Evolutionary conservation across 306 rosid genomes (phyloP).

Genomic region (Biancaea sappan): DNA sequence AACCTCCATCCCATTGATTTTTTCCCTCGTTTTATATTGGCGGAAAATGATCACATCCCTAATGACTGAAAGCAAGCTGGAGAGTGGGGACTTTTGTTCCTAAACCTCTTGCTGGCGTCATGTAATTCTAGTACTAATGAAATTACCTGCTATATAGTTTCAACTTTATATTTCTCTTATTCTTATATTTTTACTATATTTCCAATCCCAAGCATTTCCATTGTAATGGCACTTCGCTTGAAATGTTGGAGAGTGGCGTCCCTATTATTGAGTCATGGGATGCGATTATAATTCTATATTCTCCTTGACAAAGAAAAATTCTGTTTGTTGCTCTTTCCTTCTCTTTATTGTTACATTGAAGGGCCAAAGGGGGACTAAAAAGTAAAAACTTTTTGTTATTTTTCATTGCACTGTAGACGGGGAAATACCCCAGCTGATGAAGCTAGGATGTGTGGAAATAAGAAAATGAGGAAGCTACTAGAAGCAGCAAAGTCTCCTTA

Average conservation of each 20-base stretch:
- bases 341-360: not conserved
- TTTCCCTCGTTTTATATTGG: not conserved
- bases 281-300: not conserved
- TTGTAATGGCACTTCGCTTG: not conserved
- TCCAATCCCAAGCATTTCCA: not conserved
- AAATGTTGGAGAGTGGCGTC: not conserved
- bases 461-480: constrained; percentile 69
- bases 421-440: constrained; percentile 93
- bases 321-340: constrained; percentile 20
- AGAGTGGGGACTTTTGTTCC: not conserved
- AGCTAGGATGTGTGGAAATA: constrained; percentile 81
- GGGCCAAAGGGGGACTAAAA: not conserved
- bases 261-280: not conserved
- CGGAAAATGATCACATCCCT: not conserved
- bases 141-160: not conserved
- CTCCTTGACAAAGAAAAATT: not conserved
- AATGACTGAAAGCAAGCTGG: not conserved
- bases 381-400: not conserved
- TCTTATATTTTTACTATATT: no score
- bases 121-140: no score
- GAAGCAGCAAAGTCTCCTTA: constrained; percentile 76
- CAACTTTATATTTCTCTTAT: not conserved
- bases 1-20: not conserved
- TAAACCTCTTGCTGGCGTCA: not conserved
- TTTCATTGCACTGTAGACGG: constrained; percentile 57